Evolutionary conservation across 2,329 filamentous ascomycete species (phyloP), one percentile per base, ranked within the genome.

Genomic region (Capronia coronata): DNA sequence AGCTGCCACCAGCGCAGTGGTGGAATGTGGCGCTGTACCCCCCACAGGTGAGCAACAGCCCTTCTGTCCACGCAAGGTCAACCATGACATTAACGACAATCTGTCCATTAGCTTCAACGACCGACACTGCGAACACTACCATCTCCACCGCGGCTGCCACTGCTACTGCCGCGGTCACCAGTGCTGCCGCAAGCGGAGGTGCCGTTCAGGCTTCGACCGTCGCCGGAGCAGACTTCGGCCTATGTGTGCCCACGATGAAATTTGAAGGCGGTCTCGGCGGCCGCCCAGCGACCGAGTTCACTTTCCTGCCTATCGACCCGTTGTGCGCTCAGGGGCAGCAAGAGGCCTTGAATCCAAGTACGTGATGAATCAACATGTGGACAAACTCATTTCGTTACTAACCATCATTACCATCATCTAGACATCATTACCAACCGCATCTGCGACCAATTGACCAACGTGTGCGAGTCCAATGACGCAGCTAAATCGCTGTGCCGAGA

Each of bases 381-480:
- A n/a, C n/a, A n/a, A n/a, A n/a, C n/a, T n/a, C n/a, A n/a, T n/a
- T n/a, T n/a, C n/a, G 18, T 11, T 32, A 37, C 34, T 37, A 37
- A 37, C 14, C 4, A 18, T 13, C 4, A 18, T 13, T 5, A 37
- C 18, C 34, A 13, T 25, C 8, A 8, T 41, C 16, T 25, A 56
- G 78, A 79, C 70, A 86, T 86, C 72, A 86, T 86, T 71, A 83
- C 80, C 64, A 85, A 83, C 74, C 77, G 81, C 54, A 80, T 86
- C 65, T 82, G 79, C 67, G 82, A 86, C 66, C 80, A 84, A 70
- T 73, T 86, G 50, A 75, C 67, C 63, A 86, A 84, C 68, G 79
- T 82, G 27, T 86, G 82, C 68, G 68, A 71, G 34, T 82, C 82
- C 48, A 81, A 80, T 62, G 72, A 69, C 25, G 80, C 77, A 2